Evolutionary conservation across 2,329 filamentous ascomycete species (phyloP), one percentile per base, ranked within the genome.

Genomic region (Fusarium sp.): DNA sequence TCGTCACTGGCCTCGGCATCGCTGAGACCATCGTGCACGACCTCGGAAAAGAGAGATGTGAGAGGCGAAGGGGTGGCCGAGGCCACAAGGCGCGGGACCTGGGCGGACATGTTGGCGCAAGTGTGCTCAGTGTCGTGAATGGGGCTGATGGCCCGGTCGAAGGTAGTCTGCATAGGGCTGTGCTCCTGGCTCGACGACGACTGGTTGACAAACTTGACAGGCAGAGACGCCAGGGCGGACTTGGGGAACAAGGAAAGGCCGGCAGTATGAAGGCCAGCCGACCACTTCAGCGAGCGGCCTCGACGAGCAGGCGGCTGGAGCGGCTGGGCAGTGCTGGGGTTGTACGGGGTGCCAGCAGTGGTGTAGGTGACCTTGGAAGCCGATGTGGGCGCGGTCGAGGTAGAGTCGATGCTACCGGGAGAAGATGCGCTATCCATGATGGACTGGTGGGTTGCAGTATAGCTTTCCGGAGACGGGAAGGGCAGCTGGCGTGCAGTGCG

Each of bases 301-400:
- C 87, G 85, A 63, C 88, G 86, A 65, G 85, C 79, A 35, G 88
- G 88, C 51, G 88, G 84, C 69, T 88, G 87, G 29, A 89, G 80
- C 16, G 86, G 85, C 46, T 84, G 82, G 16, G 82, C 78, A 16
- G 82, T 79, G 66, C 82, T 83, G 4, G 87, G 86, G 36, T 87
- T 87, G 79, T 87, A 89, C 55, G 88, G 82, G 5, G 88, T 89
- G n/a, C 88, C 88, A 24, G 88, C 88, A 9, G 88, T 89, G 17
- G 87, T 89, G 75, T 89, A 90, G 51, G 84, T 85, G 29, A 82
- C 81, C 63, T 76, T 81, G 66, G 68, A 73, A 38, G 74, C 67
- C 40, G 74, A 74, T 31, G 66, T 65, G 58, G 76, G 71, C 49
- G 75, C 77, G 51, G 72, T 72, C 35, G 76, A 42, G 27, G 63